A percentile compares a stretch with the other conserved stretches of the same genome.
Evolutionary conservation across 441 rosid genomes (phyloP).

Genomic region (Manihot esculenta): DNA sequence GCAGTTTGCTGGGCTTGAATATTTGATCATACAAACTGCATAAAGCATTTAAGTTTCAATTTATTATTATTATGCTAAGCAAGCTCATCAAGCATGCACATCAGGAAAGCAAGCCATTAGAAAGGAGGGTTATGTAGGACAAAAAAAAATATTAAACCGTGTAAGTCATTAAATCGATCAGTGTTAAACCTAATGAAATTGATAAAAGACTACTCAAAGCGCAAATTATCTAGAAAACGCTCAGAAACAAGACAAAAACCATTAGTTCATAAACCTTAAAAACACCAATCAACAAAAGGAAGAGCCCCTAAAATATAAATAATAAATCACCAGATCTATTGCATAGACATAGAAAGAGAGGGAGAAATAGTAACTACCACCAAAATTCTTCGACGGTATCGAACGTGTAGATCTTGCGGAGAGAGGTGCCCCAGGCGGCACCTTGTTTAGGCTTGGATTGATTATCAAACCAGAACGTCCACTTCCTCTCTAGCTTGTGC

Average conservation of each 20-base stretch:
- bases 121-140: too few relatives aligned
- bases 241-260: neutral
- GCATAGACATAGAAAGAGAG: neutral
- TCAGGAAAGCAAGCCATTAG: too few relatives aligned
- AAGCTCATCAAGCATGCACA: too few relatives aligned
- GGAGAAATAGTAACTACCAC: conserved; percentile 42
- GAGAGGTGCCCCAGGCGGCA: conserved; percentile 78
- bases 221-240: neutral
- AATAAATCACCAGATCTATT: neutral
- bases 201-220: too few relatives aligned
- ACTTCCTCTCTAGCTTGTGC: conserved; percentile 74
- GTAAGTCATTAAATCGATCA: too few relatives aligned
- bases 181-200: too few relatives aligned
- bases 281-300: too few relatives aligned
- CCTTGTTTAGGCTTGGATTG: conserved; percentile 79
- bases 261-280: too few relatives aligned
- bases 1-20: conserved; percentile 75
- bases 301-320: neutral
- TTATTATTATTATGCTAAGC: too few relatives aligned
- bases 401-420: conserved; percentile 71
- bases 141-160: too few relatives aligned
- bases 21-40: conserved; percentile 74
- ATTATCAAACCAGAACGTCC: conserved; percentile 91
- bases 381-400: conserved; percentile 95
- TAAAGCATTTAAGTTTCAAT: neutral